Percentiles rank a stretch among this genome's conserved stretches.
phyloP scores from a whole-genome alignment of 2,329 filamentous ascomycete species.

The Aspergillus sergii region DNA sequence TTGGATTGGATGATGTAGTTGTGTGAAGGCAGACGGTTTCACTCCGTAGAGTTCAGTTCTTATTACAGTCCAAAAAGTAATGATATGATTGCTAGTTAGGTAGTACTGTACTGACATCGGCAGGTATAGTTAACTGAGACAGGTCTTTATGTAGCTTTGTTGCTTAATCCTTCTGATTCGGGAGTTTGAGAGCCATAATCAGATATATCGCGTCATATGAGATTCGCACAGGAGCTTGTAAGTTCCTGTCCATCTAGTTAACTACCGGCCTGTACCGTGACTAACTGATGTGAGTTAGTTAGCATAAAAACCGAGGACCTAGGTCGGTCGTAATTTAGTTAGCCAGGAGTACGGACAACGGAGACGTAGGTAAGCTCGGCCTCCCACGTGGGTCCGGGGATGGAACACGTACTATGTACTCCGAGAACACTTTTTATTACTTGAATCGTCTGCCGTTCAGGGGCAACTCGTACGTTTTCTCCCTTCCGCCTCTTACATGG shows the following conservation, averaged over 20 bases:
- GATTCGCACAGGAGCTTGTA: neutral
- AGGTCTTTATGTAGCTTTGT: neutral
- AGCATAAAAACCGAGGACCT: conserved; percentile 3
- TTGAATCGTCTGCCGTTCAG: neutral
- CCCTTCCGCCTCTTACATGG: neutral
- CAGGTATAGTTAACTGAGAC: neutral
- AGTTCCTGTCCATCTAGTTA: neutral
- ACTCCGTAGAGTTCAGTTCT: neutral
- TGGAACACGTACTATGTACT: neutral
- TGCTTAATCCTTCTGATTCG: neutral
- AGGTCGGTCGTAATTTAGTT: conserved; percentile 2
- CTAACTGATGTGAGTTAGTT: neutral
- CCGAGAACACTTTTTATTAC: neutral
- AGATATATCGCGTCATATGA: neutral
- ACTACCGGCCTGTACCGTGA: neutral
- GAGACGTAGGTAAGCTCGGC: neutral
- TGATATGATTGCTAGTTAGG: neutral
- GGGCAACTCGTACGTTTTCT: neutral
- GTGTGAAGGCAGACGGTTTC: neutral
- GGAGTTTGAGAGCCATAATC: neutral
- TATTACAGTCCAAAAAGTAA: neutral
- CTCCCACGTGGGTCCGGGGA: conserved; percentile 2
- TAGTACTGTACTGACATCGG: neutral
- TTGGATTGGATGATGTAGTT: no score
- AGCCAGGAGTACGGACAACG: neutral